Evolutionary conservation across 2,329 filamentous ascomycete species (phyloP).

Genomic region (Pseudopithomyces chartarum): DNA sequence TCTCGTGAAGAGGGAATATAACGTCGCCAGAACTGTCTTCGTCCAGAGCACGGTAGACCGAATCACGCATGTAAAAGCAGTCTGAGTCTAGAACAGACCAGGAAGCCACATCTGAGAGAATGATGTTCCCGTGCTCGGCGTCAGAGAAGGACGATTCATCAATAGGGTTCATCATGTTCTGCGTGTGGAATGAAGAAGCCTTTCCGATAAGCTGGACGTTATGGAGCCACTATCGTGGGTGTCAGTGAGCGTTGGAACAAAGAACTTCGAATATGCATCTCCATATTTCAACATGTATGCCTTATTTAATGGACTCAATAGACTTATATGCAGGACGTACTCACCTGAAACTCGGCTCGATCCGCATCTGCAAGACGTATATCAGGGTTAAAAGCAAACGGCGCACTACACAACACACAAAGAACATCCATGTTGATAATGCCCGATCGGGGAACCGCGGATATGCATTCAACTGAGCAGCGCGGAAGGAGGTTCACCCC

Average conservation of each 20-base stretch:
- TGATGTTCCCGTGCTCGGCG: conserved; percentile 13
- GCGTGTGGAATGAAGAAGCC: conserved; percentile 12
- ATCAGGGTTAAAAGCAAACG: conserved; percentile 28
- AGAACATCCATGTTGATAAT: conserved; percentile 29
- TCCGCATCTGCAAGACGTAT: conserved; percentile 26
- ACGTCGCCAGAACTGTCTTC: conserved; percentile 15
- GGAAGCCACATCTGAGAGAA: conserved; percentile 24
- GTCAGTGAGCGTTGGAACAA: neutral
- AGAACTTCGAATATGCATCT: neutral
- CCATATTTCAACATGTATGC: neutral
- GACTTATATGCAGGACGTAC: neutral
- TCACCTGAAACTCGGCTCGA: conserved; percentile 23
- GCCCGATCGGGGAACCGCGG: neutral
- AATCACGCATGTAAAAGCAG: conserved; percentile 20
- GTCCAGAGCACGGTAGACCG: conserved; percentile 9
- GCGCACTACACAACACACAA: conserved; percentile 34
- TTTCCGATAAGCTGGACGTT: conserved; percentile 26
- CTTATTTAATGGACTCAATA: neutral
- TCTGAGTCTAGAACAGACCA: conserved; percentile 19
- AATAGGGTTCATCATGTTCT: conserved; percentile 15
- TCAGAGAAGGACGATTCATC: conserved; percentile 14
- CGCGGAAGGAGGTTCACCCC: neutral
- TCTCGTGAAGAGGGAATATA: conserved; percentile 31
- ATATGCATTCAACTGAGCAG: neutral
- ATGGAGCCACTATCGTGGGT: conserved; percentile 28